These are phyloP conservation scores for Beauveria medogensis DNA, from an alignment of 2,329 filamentous ascomycete genomes.

Conservation along the genomic window DNA sequence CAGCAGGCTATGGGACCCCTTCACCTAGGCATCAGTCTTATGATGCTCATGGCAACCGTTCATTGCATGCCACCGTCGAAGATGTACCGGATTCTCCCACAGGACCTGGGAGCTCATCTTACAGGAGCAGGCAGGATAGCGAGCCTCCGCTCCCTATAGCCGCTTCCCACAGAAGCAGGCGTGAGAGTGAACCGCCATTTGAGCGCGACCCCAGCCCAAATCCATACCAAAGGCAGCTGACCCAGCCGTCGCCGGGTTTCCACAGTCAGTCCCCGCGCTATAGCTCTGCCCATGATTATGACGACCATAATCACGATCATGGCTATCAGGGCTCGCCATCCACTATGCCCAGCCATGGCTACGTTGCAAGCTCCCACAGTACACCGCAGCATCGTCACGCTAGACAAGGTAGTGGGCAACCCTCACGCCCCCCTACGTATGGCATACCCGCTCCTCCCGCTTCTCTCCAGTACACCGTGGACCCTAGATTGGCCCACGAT, in stretches of 20 bases:
- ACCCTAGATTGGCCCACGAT: constrained; percentile 47
- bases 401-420: constrained; percentile 14
- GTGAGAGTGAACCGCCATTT: neutral
- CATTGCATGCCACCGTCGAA: constrained; percentile 56
- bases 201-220: constrained; percentile 9
- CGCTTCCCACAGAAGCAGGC: neutral
- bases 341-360: constrained; percentile 11
- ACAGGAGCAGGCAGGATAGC: neutral
- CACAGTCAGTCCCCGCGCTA: neutral
- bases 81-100: constrained; percentile 50
- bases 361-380: constrained; percentile 11
- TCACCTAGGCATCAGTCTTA: constrained; percentile 42
- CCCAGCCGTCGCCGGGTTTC: neutral
- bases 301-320: neutral
- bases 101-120: neutral
- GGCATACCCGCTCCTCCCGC: constrained; percentile 42
- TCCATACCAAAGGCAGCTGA: constrained; percentile 7
- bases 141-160: neutral
- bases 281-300: neutral
- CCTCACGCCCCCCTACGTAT: constrained; percentile 26
- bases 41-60: constrained; percentile 40
- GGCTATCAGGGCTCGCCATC: constrained; percentile 12
- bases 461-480: constrained; percentile 53
- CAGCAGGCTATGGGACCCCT: constrained; percentile 26
- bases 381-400: constrained; percentile 19